Conservation (phyloP, 2,329 filamentous ascomycete genomes). For the Pseudocercospora pini-densiflorae region DNA sequence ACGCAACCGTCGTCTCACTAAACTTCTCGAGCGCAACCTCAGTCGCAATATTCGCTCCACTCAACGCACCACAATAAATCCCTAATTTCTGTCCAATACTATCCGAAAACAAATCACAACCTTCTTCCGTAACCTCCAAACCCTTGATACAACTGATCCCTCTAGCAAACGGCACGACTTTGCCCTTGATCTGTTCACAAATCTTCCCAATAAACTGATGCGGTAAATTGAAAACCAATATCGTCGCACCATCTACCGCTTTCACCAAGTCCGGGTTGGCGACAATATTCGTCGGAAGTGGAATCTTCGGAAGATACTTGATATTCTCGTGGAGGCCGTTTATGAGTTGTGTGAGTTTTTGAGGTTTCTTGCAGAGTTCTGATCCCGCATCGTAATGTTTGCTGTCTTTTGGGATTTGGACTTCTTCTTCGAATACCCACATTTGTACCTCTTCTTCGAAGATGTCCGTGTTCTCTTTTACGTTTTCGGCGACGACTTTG, state of each 20-base stretch:
- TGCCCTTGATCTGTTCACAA: slow-evolving; percentile 81
- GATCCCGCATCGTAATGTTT: slow-evolving; percentile 70
- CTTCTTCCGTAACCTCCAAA: slow-evolving; percentile 86
- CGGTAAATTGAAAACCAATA: slow-evolving; percentile 94
- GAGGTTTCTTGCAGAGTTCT: slow-evolving; percentile 64
- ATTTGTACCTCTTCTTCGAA: slow-evolving; percentile 93
- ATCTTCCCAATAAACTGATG: slow-evolving; percentile 94
- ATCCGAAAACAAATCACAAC: slow-evolving; percentile 89
- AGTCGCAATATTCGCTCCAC: slow-evolving; percentile 92
- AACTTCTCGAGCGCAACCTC: slow-evolving; percentile 97
- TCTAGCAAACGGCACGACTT: slow-evolving; percentile 88
- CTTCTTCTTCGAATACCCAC: slow-evolving; percentile 98
- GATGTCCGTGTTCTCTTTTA: slow-evolving; percentile 72
- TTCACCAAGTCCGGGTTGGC: slow-evolving; percentile 82
- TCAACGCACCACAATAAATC: slow-evolving; percentile 96
- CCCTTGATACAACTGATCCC: slow-evolving; percentile 99
- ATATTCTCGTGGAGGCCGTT: slow-evolving; percentile 94
- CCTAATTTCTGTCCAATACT: slow-evolving; percentile 88
- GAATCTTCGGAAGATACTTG: slow-evolving; percentile 93
- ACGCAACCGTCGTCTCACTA: slow-evolving; percentile 95
- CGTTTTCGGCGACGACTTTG: slow-evolving; percentile 96
- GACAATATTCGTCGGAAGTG: slow-evolving; percentile 79
- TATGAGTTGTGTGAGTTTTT: slow-evolving; percentile 90
- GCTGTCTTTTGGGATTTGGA: slow-evolving; percentile 72
- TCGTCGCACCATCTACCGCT: slow-evolving; percentile 80